A percentile compares a stretch with the other conserved stretches of the same genome.
These are phyloP conservation scores for Pyrus communis DNA, from an alignment of 306 rosid genomes.

Conservation along the genomic window DNA sequence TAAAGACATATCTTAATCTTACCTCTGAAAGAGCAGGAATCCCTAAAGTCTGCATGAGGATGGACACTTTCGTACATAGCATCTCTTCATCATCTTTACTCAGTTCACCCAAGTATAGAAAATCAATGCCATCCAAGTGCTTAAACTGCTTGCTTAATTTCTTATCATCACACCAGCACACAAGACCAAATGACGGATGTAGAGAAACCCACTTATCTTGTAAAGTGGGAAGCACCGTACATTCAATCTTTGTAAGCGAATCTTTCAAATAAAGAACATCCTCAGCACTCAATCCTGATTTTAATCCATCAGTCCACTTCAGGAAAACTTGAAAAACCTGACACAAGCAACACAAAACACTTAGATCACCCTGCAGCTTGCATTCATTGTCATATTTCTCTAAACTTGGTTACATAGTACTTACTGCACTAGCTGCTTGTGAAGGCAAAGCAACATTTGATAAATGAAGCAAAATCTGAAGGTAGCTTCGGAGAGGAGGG, in stretches of 20 bases:
- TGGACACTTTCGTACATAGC: slow-evolving; percentile 37
- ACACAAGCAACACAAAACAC: slow-evolving; percentile 16
- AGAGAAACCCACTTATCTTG: slow-evolving; percentile 92
- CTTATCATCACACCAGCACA: slow-evolving; percentile 81
- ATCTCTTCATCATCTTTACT: slow-evolving; percentile 37
- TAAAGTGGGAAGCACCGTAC: slow-evolving; percentile 70
- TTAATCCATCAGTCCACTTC: slow-evolving; percentile 73
- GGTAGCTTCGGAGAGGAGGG: slow-evolving; percentile 70
- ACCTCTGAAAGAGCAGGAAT: slow-evolving; percentile 91
- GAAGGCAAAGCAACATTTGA: slow-evolving; percentile 65
- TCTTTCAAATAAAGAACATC: slow-evolving; percentile 58
- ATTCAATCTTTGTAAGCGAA: slow-evolving; percentile 49
- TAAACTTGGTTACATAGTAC: slow-evolving; percentile 25
- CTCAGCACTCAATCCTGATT: slow-evolving; percentile 51
- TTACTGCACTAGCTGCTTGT: slow-evolving; percentile 52
- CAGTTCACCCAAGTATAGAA: slow-evolving; percentile 54
- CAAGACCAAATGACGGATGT: slow-evolving; percentile 71
- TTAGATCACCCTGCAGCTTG: slow-evolving; percentile 12
- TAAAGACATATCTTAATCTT: slow-evolving; percentile 15
- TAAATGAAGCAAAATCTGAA: slow-evolving; percentile 71
- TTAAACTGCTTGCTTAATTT: slow-evolving; percentile 57
- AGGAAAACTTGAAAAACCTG: slow-evolving; percentile 75
- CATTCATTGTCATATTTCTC: slow-evolving; percentile 5
- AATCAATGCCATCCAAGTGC: slow-evolving; percentile 54
- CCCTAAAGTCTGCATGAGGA: slow-evolving; percentile 65